Conservation (phyloP, 345 rosid species). For the Draba incana region DNA sequence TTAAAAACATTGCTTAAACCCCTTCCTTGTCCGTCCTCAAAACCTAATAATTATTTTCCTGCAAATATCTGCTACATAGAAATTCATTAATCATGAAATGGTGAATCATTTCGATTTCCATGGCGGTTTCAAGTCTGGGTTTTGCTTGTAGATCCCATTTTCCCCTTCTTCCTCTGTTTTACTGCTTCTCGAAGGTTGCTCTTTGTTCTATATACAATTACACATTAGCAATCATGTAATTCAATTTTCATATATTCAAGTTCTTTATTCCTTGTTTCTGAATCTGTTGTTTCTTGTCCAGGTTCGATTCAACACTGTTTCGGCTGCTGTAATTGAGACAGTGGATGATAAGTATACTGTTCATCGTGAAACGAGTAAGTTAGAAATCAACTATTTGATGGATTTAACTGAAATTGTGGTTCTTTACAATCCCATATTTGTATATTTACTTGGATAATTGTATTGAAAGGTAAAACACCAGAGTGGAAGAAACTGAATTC, state of each 20-base stretch:
- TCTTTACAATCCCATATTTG: not conserved
- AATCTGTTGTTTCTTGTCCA: conserved; percentile 12
- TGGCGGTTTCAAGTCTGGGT: conserved; percentile 53
- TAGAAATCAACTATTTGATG: not conserved
- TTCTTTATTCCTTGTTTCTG: not conserved
- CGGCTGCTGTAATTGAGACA: conserved; percentile 46
- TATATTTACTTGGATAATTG: conserved; percentile 24
- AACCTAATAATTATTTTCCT: conserved; percentile 37
- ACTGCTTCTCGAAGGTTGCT: conserved; percentile 51
- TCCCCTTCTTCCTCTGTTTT: conserved; percentile 42
- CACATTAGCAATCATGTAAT: not conserved
- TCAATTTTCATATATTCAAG: not conserved
- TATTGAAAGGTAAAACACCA: conserved; percentile 29
- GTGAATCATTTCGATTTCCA: conserved; percentile 30
- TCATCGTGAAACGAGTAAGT: conserved; percentile 27
- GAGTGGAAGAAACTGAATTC: conserved; percentile 55
- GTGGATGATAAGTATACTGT: conserved; percentile 36
- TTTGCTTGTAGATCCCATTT: conserved; percentile 50
- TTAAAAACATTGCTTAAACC: conserved; percentile 1
- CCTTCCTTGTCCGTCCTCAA: conserved; percentile 18
- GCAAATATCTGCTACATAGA: not conserved
- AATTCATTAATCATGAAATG: conserved; percentile 40
- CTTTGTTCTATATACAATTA: not conserved
- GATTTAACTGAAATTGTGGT: not conserved
- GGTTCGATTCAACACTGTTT: conserved; percentile 43